Evolutionary conservation across 345 rosid genomes (phyloP).

Genomic region (Raphanus sativus): DNA sequence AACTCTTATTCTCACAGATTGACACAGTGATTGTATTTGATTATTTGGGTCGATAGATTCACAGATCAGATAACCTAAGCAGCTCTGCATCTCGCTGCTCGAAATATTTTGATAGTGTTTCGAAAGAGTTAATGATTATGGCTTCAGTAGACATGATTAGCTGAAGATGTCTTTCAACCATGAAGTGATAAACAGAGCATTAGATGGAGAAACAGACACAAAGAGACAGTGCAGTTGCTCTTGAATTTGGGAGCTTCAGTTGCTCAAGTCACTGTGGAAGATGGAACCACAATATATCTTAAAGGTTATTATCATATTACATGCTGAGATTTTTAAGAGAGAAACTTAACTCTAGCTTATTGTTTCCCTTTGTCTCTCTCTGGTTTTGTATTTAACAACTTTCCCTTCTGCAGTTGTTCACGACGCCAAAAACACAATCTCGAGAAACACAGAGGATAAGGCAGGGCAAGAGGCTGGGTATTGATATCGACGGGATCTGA

Average conservation of each 20-base stretch:
- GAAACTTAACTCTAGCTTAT: not conserved
- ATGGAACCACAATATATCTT: constrained; percentile 90
- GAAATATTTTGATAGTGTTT: not conserved
- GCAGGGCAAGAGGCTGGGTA: constrained; percentile 57
- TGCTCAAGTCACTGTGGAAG: constrained; percentile 74
- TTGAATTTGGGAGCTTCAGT: constrained; percentile 88
- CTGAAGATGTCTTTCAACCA: not conserved
- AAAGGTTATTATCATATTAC: too few relatives aligned
- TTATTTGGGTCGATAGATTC: too few relatives aligned
- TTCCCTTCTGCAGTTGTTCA: constrained; percentile 40
- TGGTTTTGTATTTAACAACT: too few relatives aligned
- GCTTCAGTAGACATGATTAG: not conserved
- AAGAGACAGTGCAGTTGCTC: constrained; percentile 76
- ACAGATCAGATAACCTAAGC: too few relatives aligned
- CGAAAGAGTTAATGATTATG: not conserved
- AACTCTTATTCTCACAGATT: too few relatives aligned
- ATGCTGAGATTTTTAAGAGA: not conserved
- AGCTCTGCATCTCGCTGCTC: too few relatives aligned
- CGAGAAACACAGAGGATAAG: constrained; percentile 63
- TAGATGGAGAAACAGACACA: constrained; percentile 76
- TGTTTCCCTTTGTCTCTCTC: not conserved
- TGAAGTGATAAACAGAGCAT: not conserved
- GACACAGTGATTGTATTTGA: too few relatives aligned
- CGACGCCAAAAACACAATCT: constrained; percentile 58
- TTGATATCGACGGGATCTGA: not conserved